Evolutionary conservation across 441 rosid genomes (phyloP).

Genomic region (Sinapis alba): DNA sequence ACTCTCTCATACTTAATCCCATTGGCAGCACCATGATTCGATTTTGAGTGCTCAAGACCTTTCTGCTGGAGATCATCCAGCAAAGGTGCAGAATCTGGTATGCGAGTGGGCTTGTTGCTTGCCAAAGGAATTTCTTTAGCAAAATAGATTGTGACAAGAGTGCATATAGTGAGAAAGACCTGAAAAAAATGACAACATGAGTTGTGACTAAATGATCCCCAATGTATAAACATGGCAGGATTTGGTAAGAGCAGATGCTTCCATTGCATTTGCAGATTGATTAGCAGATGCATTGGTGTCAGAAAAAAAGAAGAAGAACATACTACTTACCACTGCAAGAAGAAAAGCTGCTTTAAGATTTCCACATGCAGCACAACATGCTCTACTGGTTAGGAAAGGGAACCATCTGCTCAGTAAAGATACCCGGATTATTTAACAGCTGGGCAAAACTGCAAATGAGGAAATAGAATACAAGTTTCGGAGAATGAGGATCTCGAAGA

Average conservation of each 20-base stretch:
- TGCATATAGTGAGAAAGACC: conserved; percentile 85
- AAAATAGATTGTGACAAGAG: conserved; percentile 82
- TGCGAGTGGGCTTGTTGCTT: conserved; percentile 42
- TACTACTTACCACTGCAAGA: conserved; percentile 80
- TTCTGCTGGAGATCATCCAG: conserved; percentile 57
- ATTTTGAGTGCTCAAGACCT: conserved; percentile 51
- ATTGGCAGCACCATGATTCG: conserved; percentile 46
- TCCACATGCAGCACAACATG: conserved; percentile 96
- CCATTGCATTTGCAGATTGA: neutral
- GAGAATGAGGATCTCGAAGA: conserved; percentile 12
- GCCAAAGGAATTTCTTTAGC: conserved; percentile 83
- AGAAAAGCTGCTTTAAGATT: conserved; percentile 98
- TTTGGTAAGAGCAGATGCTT: neutral
- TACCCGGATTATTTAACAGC: conserved; percentile 5
- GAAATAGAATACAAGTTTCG: conserved; percentile 8
- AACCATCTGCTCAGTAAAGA: conserved; percentile 75
- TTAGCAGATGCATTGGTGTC: neutral
- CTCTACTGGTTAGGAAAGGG: conserved; percentile 88
- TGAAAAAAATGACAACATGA: conserved; percentile 38
- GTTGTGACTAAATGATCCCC: conserved; percentile 3
- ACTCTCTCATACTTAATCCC: conserved; percentile 42
- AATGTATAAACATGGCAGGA: conserved; percentile 18
- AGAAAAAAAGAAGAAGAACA: conserved; percentile 62
- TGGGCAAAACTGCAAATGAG: conserved; percentile 16
- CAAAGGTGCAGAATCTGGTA: conserved; percentile 83